Percentiles rank a stretch among this genome's conserved stretches.
These are phyloP conservation scores for Rhizopus delemar DNA, from an alignment of 371 early-diverging fungal species.

Conservation along the genomic window DNA sequence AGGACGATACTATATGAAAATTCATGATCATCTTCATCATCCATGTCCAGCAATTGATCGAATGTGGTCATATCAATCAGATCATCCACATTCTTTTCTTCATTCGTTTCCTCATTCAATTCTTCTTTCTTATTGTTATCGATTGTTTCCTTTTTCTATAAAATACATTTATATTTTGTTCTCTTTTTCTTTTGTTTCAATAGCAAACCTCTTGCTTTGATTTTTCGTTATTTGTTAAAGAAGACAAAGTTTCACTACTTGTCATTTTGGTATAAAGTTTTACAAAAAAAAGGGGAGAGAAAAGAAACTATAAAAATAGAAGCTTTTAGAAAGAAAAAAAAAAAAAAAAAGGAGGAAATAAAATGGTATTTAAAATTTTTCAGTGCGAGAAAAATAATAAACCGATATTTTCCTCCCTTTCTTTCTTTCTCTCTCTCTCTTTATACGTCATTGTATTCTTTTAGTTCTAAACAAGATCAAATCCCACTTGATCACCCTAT, in stretches of 20 bases:
- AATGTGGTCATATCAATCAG: constrained; percentile 75
- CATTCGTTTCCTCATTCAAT: not conserved
- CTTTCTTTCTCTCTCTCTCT: not conserved
- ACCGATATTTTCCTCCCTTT: not conserved
- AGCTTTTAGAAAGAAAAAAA: not conserved
- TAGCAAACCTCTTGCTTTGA: too few relatives aligned
- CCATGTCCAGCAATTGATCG: constrained; percentile 81
- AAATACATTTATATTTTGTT: too few relatives aligned
- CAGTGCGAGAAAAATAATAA: too few relatives aligned
- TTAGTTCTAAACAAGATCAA: too few relatives aligned
- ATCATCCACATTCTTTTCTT: constrained; percentile 37
- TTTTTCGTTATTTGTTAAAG: too few relatives aligned
- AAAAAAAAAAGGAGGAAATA: too few relatives aligned
- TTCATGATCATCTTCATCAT: constrained; percentile 76
- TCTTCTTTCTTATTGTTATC: too few relatives aligned
- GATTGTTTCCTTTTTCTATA: too few relatives aligned
- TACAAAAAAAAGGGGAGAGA: not conserved
- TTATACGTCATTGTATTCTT: not conserved
- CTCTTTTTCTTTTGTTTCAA: too few relatives aligned
- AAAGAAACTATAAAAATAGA: not conserved
- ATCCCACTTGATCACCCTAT: too few relatives aligned
- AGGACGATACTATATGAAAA: constrained; percentile 72
- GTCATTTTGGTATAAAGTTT: not conserved
- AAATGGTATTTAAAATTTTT: too few relatives aligned
- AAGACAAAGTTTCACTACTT: too few relatives aligned